phyloP scores from a whole-genome alignment of 768 basidiomycete species.

The Panellus pusillus region DNA sequence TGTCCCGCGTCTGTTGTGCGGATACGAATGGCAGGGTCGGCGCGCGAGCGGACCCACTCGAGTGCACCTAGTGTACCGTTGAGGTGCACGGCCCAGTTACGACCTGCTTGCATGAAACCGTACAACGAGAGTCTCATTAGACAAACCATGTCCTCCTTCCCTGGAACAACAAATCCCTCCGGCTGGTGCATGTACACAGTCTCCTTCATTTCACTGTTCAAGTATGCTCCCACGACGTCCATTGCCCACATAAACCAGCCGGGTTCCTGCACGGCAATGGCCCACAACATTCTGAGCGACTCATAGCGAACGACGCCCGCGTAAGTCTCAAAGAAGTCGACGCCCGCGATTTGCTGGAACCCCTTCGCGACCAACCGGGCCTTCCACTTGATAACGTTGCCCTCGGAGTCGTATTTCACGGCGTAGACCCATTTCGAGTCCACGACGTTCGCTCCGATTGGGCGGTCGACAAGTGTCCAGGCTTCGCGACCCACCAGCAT shows the following conservation, averaged over 20 bases:
- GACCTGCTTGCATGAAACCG: slow-evolving; percentile 12
- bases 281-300: slow-evolving; percentile 18
- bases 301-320: slow-evolving; percentile 7
- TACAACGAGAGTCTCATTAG: slow-evolving; percentile 10
- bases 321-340: slow-evolving; percentile 26
- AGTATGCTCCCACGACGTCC: slow-evolving; percentile 34
- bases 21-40: not conserved
- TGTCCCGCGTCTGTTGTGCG: not conserved
- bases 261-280: slow-evolving; percentile 26
- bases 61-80: too few species aligned
- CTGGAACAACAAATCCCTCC: slow-evolving; percentile 19
- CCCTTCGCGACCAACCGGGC: slow-evolving; percentile 17
- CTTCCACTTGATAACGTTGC: slow-evolving; percentile 32
- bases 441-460: slow-evolving; percentile 18
- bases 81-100: slow-evolving; percentile 5
- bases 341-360: slow-evolving; percentile 31
- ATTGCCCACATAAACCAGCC: slow-evolving; percentile 29
- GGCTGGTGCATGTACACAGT: slow-evolving; percentile 37
- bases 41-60: not conserved
- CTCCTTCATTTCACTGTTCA: slow-evolving; percentile 28
- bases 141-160: slow-evolving; percentile 6
- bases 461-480: slow-evolving; percentile 25
- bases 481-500: slow-evolving; percentile 18
- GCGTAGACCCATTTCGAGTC: slow-evolving; percentile 30
- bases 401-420: slow-evolving; percentile 34